These are phyloP conservation scores for Termitomyces sp. DNA, from an alignment of 768 basidiomycete species.

Conservation along the genomic window DNA sequence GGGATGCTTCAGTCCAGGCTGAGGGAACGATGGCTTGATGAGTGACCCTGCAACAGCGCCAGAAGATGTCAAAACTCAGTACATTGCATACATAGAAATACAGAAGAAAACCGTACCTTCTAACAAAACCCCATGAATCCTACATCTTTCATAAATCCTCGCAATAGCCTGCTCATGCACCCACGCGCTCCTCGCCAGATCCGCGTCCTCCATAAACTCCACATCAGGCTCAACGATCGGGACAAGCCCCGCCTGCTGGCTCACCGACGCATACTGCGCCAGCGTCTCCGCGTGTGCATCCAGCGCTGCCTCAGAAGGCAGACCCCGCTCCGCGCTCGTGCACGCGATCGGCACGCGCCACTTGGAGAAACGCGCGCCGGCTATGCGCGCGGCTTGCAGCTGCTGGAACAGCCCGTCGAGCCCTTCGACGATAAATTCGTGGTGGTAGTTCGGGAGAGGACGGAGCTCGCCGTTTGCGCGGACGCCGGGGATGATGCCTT, in stretches of 20 bases:
- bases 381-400: conserved; percentile 35
- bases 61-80: background rate
- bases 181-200: conserved; percentile 37
- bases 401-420: conserved; percentile 38
- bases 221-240: conserved; percentile 51
- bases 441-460: conserved; percentile 36
- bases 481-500: conserved; percentile 44
- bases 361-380: conserved; percentile 46
- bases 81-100: background rate
- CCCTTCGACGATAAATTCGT: conserved; percentile 45
- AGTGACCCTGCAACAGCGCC: conserved; percentile 31
- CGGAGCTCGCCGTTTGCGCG: conserved; percentile 46
- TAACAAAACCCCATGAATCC: conserved; percentile 39
- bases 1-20: conserved; percentile 39
- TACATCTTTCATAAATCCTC: conserved; percentile 40
- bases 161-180: conserved; percentile 41
- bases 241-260: conserved; percentile 46
- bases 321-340: conserved; percentile 25
- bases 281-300: conserved; percentile 43
- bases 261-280: conserved; percentile 43
- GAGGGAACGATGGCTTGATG: conserved; percentile 49
- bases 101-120: conserved; percentile 27
- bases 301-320: conserved; percentile 35
- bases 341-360: conserved; percentile 48
- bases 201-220: conserved; percentile 43